Conservation (phyloP, 1,284 basidiomycete species). For the Cryptococcus neoformans region DNA sequence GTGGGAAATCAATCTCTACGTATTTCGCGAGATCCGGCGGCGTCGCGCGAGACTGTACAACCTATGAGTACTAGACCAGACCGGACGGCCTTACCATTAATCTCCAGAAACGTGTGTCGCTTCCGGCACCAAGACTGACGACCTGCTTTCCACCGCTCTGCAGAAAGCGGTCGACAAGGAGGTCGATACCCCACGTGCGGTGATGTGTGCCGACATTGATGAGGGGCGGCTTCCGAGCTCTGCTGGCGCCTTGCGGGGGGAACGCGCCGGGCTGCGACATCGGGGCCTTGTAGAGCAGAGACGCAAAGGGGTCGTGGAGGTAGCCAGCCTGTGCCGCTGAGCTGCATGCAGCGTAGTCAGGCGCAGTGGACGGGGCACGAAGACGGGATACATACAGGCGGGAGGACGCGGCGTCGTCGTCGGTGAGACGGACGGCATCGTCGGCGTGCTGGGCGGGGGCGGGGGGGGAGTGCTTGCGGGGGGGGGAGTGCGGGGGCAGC, state of each 20-base stretch:
- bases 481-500: not conserved
- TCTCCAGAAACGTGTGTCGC: constrained; percentile 91
- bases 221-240: constrained; percentile 58
- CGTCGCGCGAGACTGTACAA: constrained; percentile 8
- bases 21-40: constrained; percentile 53
- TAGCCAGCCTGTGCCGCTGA: constrained; percentile 73
- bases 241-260: constrained; percentile 21
- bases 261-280: not conserved
- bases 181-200: constrained; percentile 75
- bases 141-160: constrained; percentile 61
- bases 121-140: constrained; percentile 85
- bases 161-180: constrained; percentile 71
- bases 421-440: constrained; percentile 65
- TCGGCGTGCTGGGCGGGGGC: constrained; percentile 48
- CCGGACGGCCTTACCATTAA: constrained; percentile 61
- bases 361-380: no score
- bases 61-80: not conserved
- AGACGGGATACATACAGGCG: constrained; percentile 56
- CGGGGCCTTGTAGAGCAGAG: constrained; percentile 57
- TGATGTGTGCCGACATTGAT: constrained; percentile 96
- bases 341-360: constrained; percentile 14
- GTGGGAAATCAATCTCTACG: constrained; percentile 86
- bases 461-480: not conserved
- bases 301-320: constrained; percentile 67
- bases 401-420: constrained; percentile 69